phyloP scores from a whole-genome alignment of 441 rosid genomes.

The Eruca vesicaria region DNA sequence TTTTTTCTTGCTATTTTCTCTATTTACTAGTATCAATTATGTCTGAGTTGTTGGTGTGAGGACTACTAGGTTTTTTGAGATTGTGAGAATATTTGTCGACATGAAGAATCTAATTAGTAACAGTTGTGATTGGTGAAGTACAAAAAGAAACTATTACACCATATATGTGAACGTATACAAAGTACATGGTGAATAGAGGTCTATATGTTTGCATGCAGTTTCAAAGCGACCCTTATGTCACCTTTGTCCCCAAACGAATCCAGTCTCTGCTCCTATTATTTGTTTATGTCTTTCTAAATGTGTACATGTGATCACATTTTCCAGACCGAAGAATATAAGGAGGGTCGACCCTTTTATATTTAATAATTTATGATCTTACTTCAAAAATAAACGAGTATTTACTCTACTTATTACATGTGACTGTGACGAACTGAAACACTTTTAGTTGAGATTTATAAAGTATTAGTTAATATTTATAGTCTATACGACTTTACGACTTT shows the following conservation, averaged over 20 bases:
- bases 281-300: conserved; percentile 31
- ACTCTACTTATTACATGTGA: conserved; percentile 6
- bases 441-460: conserved; percentile 4
- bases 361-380: not conserved
- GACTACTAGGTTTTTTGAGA: conserved; percentile 23
- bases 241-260: conserved; percentile 33
- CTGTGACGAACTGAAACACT: conserved; percentile 15
- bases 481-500: not conserved
- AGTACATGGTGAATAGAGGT: conserved; percentile 10
- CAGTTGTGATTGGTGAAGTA: conserved; percentile 31
- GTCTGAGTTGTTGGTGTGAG: conserved; percentile 23
- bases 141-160: conserved; percentile 15
- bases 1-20: conserved; percentile 2
- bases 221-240: conserved; percentile 35
- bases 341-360: not conserved
- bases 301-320: conserved; percentile 34
- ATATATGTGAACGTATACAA: conserved; percentile 15
- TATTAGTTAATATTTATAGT: conserved; percentile 5
- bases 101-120: conserved; percentile 22
- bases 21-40: not conserved
- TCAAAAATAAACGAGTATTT: not conserved
- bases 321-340: conserved; percentile 19
- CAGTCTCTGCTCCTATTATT: conserved; percentile 1
- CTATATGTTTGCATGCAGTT: conserved; percentile 26
- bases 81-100: conserved; percentile 28